A percentile compares a stretch with the other conserved stretches of the same genome.
Conservation (phyloP, 345 rosid genomes). For the Lenwebbia sp. region DNA sequence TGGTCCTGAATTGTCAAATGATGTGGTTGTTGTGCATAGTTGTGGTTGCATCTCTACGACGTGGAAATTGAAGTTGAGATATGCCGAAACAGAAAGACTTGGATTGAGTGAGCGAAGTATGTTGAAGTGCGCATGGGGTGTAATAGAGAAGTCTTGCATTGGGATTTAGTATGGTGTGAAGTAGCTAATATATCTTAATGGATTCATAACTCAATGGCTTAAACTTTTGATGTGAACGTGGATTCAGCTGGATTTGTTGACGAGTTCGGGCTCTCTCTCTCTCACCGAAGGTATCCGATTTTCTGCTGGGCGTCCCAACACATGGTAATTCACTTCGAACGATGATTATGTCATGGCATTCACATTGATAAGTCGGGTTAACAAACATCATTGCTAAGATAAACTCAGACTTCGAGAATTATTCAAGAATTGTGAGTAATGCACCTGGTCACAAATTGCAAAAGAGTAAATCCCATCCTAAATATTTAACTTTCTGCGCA, state of each 20-base stretch:
- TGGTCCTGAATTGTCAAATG: not conserved
- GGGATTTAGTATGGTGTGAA: not conserved
- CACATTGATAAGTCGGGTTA: not conserved
- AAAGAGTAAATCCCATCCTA: not conserved
- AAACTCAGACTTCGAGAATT: not conserved
- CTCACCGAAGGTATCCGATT: not conserved
- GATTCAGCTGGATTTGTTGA: not conserved
- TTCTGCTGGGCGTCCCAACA: not conserved
- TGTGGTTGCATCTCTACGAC: not conserved
- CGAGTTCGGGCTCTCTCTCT: not conserved
- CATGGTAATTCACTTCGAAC: not conserved
- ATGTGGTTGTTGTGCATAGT: not conserved
- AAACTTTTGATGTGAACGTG: not conserved
- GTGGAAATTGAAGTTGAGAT: not conserved
- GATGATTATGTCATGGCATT: not conserved
- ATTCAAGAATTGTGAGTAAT: not conserved
- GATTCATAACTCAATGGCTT: accelerated
- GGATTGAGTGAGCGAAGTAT: not conserved
- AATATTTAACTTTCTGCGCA: not conserved
- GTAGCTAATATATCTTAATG: not conserved
- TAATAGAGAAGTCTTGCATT: not conserved
- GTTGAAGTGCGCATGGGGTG: not conserved
- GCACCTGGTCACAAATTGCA: not conserved
- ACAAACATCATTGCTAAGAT: not conserved
- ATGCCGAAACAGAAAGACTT: not conserved